Evolutionary conservation across 2,329 filamentous ascomycete species (phyloP), one percentile per base, ranked within the genome.

Genomic region (Beauveria medogensis): DNA sequence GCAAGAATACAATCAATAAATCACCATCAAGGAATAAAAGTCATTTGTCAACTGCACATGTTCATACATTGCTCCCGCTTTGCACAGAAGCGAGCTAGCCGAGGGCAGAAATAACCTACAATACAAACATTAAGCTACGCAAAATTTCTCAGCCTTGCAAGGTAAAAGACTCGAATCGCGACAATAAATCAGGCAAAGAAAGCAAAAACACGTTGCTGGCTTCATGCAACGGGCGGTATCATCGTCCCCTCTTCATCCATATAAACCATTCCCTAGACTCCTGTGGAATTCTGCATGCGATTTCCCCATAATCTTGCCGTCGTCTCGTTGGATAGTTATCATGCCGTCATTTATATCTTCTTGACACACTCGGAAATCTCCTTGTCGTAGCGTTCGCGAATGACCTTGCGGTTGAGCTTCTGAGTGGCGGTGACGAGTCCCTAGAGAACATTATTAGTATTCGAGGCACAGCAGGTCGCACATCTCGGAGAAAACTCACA

Each of bases 371-470:
- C 73, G n/a, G 75, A 68, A 57, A 86, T 83, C 59, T 84, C 75
- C 68, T 77, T 74, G 67, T 75, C 74, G 69, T 82, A 85, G 56
- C 72, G 74, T 43, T 80, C 77, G 66, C 76, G 77, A 52, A 85
- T 73, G 28, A 72, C 75, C 65, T 78, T 76, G 62, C 83, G 77
- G 73, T 85, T 84, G 47, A 85, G 74, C 72, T 86, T 86, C 64
- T 84, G 80, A 7, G 83, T 86, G n/a, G 81, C 82, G 37, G 83
- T 85, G 34, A 84, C 82, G 30, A 85, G 74, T 2, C 82, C 82
- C 82, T 85, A 61, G 34, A 16, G 1, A 37, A 37, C 12, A 41
- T 12, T 6, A 60, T 74, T 67, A 70, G 64, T 57, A 62, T 34
- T 30, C 12, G 16, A 2, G 16, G 18, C 18, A 16, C 16, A 6